phyloP scores from a whole-genome alignment of 129 eudicot species.

The Silybum marianum region DNA sequence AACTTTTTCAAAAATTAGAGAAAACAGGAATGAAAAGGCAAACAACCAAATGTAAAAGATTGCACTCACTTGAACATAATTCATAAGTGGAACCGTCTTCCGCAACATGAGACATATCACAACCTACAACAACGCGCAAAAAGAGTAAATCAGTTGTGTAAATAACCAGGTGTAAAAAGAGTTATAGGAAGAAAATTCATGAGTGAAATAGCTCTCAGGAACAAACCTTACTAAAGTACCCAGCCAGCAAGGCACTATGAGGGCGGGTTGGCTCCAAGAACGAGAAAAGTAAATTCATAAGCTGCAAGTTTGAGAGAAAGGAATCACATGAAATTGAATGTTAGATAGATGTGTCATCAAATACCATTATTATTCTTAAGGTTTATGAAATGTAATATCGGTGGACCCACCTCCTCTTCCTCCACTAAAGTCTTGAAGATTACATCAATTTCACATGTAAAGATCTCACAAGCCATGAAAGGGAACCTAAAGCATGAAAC shows the following conservation, averaged over 20 bases:
- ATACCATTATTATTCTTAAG: background rate
- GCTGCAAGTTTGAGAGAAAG: conserved; percentile 43
- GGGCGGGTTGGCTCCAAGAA: conserved; percentile 80
- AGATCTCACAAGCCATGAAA: conserved; percentile 75
- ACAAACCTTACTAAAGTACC: conserved; percentile 85
- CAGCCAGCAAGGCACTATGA: conserved; percentile 84
- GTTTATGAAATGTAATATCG: background rate
- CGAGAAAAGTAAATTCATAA: conserved; percentile 84
- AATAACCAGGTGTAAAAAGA: background rate
- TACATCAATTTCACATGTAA: conserved; percentile 84
- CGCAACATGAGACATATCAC: conserved; percentile 88
- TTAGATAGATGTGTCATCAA: conserved; percentile 9
- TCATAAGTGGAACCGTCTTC: conserved; percentile 80
- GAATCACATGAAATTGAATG: background rate
- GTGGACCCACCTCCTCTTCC: conserved; percentile 68
- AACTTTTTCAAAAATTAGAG: background rate
- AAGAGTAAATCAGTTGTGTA: background rate
- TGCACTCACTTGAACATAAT: conserved; percentile 74
- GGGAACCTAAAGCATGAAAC: conserved; percentile 60
- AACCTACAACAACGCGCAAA: conserved; percentile 45
- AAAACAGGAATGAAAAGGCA: conserved; percentile 18
- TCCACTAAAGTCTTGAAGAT: conserved; percentile 80
- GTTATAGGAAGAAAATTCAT: background rate
- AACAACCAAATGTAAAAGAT: background rate
- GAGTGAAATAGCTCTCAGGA: background rate